A percentile compares a stretch with the other conserved stretches of the same genome.
These are phyloP conservation scores for Tylopilus balloui DNA, from an alignment of 768 basidiomycete genomes.

Conservation along the genomic window DNA sequence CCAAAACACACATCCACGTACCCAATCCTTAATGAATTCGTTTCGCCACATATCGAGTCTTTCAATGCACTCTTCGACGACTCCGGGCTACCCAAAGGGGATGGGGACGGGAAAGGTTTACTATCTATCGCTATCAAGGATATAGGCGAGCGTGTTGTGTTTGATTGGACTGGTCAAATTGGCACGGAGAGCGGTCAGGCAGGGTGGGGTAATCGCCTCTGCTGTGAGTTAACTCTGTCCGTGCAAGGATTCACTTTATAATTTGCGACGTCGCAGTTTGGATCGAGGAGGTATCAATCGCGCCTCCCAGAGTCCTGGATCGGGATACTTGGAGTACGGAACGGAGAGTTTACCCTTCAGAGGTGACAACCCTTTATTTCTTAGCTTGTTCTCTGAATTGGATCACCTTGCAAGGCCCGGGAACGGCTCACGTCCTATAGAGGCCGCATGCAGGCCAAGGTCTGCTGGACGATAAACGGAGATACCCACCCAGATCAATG, in stretches of 20 bases:
- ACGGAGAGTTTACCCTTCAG: constrained; percentile 79
- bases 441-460: constrained; percentile 80
- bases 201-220: constrained; percentile 80
- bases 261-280: constrained; percentile 55
- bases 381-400: constrained; percentile 6
- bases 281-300: constrained; percentile 82
- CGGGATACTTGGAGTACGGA: constrained; percentile 72
- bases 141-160: constrained; percentile 88
- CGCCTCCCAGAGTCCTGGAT: constrained; percentile 82
- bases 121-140: constrained; percentile 76
- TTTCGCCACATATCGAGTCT: constrained; percentile 89
- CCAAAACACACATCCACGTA: constrained; percentile 63
- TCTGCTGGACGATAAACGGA: constrained; percentile 74
- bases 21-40: constrained; percentile 86
- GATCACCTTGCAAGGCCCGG: constrained; percentile 56
- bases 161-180: constrained; percentile 64
- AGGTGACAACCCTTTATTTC: constrained; percentile 45
- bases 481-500: constrained; percentile 64
- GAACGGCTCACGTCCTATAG: constrained; percentile 92
- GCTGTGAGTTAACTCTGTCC: constrained; percentile 51
- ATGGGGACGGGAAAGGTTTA: constrained; percentile 75
- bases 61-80: constrained; percentile 98
- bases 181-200: constrained; percentile 48
- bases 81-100: constrained; percentile 68
- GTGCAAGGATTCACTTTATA: constrained; percentile 8